Conservation (phyloP, 2,329 filamentous ascomycete genomes). For the Sporothrix phasma region DNA sequence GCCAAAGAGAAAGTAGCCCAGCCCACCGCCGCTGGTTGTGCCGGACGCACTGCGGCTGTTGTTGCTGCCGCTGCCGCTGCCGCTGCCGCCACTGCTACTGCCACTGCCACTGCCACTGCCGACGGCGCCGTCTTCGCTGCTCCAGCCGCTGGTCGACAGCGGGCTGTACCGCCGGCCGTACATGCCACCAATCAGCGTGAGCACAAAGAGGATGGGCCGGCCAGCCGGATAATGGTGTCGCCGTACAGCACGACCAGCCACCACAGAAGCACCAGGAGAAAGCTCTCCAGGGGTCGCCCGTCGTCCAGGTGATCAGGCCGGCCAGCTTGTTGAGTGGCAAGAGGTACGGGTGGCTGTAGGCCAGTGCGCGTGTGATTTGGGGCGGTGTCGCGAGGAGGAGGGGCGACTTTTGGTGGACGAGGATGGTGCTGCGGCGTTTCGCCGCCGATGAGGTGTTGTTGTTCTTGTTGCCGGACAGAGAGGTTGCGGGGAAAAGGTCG, state of each 20-base stretch:
- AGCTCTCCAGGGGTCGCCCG: constrained; percentile 92
- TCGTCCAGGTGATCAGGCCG: constrained; percentile 88
- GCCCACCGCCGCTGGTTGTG: constrained; percentile 15
- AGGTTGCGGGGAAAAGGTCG: constrained; percentile 76
- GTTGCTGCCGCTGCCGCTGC: constrained; percentile 4
- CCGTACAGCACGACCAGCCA: constrained; percentile 84
- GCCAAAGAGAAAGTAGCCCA: constrained; percentile 51
- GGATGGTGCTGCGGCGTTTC: constrained; percentile 77
- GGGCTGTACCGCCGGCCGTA: constrained; percentile 84
- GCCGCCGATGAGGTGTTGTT: constrained; percentile 44
- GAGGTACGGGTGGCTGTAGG: constrained; percentile 92
- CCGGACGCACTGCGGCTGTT: constrained; percentile 51
- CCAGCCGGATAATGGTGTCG: constrained; percentile 67
- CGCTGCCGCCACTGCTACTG: constrained; percentile 52
- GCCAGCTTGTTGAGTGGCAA: constrained; percentile 77
- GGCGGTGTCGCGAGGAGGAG: constrained; percentile 87
- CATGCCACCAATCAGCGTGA: constrained; percentile 79
- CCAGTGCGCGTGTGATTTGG: constrained; percentile 84
- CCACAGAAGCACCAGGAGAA: constrained; percentile 72
- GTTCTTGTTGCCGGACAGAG: constrained; percentile 51
- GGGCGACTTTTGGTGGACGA: constrained; percentile 95
- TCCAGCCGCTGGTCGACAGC: constrained; percentile 73
- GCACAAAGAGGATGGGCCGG: constrained; percentile 71
- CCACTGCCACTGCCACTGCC: constrained; percentile 16
- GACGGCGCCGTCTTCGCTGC: constrained; percentile 35